A percentile compares a stretch with the other conserved stretches of the same genome.
Conservation (phyloP, 208 protist species). For the Trichomonas vaginalis region DNA sequence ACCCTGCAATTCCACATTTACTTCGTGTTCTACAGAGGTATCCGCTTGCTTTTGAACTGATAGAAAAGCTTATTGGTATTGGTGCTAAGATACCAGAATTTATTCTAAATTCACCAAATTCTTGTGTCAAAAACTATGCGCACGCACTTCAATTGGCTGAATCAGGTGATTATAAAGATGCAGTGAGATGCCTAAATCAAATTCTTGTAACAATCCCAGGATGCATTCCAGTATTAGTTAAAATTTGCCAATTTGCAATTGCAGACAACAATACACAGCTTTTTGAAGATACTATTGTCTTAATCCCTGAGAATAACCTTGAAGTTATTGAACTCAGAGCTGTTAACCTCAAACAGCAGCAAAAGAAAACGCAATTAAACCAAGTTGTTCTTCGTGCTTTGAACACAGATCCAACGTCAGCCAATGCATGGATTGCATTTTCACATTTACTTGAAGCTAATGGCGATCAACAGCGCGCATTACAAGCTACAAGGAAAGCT, state of each 20-base stretch:
- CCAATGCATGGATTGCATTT: not conserved
- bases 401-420: not conserved
- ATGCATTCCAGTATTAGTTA: not conserved
- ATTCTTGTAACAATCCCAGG: not conserved
- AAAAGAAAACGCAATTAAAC: not conserved
- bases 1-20: constrained; percentile 11
- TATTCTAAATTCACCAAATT: not conserved
- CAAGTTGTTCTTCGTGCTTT: not conserved
- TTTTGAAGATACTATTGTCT: not conserved
- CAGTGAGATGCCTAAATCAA: not conserved
- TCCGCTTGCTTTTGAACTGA: not conserved
- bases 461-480: not conserved
- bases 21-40: not conserved
- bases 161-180: not conserved
- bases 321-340: not conserved
- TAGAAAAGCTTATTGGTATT: not conserved
- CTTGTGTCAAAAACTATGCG: not conserved
- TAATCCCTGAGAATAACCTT: not conserved
- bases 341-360: not conserved
- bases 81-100: not conserved
- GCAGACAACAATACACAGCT: not conserved
- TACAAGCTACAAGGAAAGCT: not conserved
- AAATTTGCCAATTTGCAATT: not conserved
- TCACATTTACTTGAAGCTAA: not conserved
- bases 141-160: not conserved